phyloP scores from a whole-genome alignment of 2,329 filamentous ascomycete species.

The Zopfia rhizophila region DNA sequence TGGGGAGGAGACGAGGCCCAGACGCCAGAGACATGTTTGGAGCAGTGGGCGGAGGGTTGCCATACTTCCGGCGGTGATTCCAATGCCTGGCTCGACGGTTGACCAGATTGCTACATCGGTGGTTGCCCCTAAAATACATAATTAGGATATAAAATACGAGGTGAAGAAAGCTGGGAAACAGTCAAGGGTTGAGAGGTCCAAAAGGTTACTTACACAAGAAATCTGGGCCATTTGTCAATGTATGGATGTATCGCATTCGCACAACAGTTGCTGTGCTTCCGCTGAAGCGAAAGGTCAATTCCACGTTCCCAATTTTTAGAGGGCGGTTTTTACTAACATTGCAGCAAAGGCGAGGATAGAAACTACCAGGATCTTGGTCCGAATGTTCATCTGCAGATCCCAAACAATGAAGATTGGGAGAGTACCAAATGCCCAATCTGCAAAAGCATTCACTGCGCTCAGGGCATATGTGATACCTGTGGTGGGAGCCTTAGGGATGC shows the following conservation, averaged over 20 bases:
- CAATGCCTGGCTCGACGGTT: constrained; percentile 46
- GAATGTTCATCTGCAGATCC: constrained; percentile 64
- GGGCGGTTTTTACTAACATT: constrained; percentile 27
- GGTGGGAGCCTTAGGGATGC: constrained; percentile 58
- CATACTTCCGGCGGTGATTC: constrained; percentile 59
- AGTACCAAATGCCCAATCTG: constrained; percentile 47
- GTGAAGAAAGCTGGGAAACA: not conserved
- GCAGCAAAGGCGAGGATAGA: constrained; percentile 62
- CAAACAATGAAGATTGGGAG: constrained; percentile 63
- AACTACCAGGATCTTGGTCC: constrained; percentile 63
- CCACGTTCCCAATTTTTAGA: not conserved
- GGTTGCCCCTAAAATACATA: constrained; percentile 47
- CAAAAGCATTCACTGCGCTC: constrained; percentile 38
- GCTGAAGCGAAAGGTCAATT: constrained; percentile 22
- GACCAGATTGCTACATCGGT: constrained; percentile 55
- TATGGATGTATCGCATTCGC: constrained; percentile 56
- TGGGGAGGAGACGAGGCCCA: constrained; percentile 32
- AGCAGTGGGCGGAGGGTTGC: constrained; percentile 62
- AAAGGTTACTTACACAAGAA: constrained; percentile 47
- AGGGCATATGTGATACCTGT: constrained; percentile 61
- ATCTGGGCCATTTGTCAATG: constrained; percentile 53
- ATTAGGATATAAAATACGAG: constrained; percentile 4
- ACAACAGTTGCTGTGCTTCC: constrained; percentile 65
- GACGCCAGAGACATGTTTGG: constrained; percentile 36
- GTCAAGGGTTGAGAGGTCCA: not conserved